phyloP scores from a whole-genome alignment of 2,329 filamentous ascomycete genomes.

The Colletotrichum agaves region DNA sequence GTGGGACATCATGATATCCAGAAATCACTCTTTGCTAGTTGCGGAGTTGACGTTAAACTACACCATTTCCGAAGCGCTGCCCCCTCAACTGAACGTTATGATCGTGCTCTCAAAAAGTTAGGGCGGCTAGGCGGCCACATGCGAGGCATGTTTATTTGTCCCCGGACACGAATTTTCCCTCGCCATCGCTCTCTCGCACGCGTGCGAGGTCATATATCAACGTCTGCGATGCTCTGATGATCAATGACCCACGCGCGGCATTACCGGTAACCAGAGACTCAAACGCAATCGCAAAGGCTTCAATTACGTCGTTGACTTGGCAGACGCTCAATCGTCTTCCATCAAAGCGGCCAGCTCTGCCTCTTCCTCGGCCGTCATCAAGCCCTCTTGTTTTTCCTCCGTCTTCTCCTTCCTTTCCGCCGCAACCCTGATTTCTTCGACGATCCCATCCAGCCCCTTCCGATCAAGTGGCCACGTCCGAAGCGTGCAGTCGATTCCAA shows the following conservation, averaged over 20 bases:
- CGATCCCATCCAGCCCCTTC: conserved; percentile 62
- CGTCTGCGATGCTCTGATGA: background rate
- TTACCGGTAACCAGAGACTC: background rate
- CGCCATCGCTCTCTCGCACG: background rate
- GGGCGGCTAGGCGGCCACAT: background rate
- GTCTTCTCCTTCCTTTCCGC: conserved; percentile 54
- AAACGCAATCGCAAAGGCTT: background rate
- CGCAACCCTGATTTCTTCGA: conserved; percentile 57
- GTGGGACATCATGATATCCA: too few relatives aligned
- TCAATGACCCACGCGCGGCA: background rate
- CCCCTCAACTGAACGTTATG: background rate
- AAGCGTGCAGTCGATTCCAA: conserved; percentile 90
- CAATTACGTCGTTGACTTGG: background rate
- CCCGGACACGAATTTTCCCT: background rate
- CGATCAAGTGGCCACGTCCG: conserved; percentile 82
- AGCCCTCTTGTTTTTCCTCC: conserved; percentile 56
- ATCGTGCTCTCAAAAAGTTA: background rate
- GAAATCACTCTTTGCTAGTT: too few relatives aligned
- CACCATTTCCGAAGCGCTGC: background rate
- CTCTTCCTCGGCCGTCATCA: conserved; percentile 90
- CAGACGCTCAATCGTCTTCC: conserved; percentile 70
- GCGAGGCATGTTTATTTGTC: background rate
- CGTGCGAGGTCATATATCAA: background rate
- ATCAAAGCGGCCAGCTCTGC: conserved; percentile 91
- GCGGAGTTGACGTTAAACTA: too few relatives aligned